Conservation (phyloP, 306 rosid genomes). For the Abrus precatorius region DNA sequence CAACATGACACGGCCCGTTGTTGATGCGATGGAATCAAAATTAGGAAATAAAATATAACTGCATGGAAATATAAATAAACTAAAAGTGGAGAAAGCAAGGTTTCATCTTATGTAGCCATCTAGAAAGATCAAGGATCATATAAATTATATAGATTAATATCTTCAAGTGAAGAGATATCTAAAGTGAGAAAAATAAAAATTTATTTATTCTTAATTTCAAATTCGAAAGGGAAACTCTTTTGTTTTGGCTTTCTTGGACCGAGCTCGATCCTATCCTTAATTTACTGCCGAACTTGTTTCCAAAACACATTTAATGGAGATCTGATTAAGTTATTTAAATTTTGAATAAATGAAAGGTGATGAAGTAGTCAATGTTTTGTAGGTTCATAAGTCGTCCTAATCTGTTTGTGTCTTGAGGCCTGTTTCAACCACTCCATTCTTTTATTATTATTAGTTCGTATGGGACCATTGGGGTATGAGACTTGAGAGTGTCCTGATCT, state of each 20-base stretch:
- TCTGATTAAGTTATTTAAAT: constrained; percentile 28
- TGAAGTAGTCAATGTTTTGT: constrained; percentile 55
- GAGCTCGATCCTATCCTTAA: constrained; percentile 17
- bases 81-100: background rate
- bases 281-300: background rate
- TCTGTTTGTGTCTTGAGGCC: constrained; percentile 44
- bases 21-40: background rate
- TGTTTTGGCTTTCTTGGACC: constrained; percentile 43
- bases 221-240: background rate
- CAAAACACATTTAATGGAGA: constrained; percentile 12
- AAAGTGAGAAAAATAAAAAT: too few species aligned
- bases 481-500: constrained; percentile 15
- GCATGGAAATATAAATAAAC: background rate
- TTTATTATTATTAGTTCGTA: background rate
- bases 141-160: background rate
- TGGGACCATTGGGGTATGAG: background rate
- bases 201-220: too few species aligned
- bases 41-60: background rate
- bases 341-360: constrained; percentile 18
- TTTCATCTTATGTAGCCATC: background rate
- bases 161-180: too few species aligned
- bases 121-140: background rate
- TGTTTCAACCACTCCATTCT: constrained; percentile 51
- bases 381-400: constrained; percentile 15
- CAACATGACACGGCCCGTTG: background rate